These are phyloP conservation scores for Ilyonectria sp. DNA, from an alignment of 2,329 filamentous ascomycete genomes.

Conservation along the genomic window DNA sequence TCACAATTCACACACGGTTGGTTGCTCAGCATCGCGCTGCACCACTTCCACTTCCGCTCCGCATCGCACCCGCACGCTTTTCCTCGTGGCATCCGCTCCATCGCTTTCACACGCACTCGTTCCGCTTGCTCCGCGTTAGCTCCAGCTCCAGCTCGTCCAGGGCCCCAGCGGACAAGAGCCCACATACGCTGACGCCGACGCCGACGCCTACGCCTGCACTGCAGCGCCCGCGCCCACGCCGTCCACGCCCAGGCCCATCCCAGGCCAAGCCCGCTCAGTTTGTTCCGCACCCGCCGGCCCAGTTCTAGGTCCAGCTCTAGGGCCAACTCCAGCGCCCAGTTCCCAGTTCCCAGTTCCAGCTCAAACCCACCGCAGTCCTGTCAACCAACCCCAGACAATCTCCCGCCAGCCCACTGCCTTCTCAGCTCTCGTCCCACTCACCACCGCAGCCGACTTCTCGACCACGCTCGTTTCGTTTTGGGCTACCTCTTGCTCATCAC, in stretches of 20 bases:
- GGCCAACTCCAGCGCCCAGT: conserved; percentile 24
- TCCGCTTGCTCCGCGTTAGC: conserved; percentile 42
- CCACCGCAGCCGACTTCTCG: conserved; percentile 40
- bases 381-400: conserved; percentile 42
- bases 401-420: conserved; percentile 43
- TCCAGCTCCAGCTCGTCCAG: conserved; percentile 32
- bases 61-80: no score
- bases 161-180: conserved; percentile 7
- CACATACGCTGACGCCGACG: conserved; percentile 4
- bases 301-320: conserved; percentile 26
- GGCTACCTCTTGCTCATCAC: conserved; percentile 38
- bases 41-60: no score
- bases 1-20: conserved; percentile 2
- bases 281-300: conserved; percentile 44
- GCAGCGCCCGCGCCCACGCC: conserved; percentile 11
- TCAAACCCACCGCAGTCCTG: conserved; percentile 37
- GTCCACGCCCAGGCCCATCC: conserved; percentile 9
- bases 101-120: conserved; percentile 36
- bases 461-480: conserved; percentile 40
- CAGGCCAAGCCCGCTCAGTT: conserved; percentile 21
- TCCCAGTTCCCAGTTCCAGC: conserved; percentile 32
- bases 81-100: conserved; percentile 36
- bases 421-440: conserved; percentile 53
- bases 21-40: conserved; percentile 12
- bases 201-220: conserved; percentile 10